These are phyloP conservation scores for Komagataella phaffii DNA, from an alignment of 805 yeast species.

Conservation along the genomic window DNA sequence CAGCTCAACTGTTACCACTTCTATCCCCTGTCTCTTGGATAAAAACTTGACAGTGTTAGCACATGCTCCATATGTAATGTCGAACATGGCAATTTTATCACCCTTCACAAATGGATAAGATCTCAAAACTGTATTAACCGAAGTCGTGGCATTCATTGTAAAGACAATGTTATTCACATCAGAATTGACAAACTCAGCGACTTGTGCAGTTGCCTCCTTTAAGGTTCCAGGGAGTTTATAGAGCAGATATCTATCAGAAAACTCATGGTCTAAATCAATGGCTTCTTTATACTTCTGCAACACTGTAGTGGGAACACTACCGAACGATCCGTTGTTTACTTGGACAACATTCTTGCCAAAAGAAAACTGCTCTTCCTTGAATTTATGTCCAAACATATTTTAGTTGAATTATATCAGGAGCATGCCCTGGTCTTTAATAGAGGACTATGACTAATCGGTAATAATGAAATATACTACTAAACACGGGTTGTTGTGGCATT, in stretches of 20 bases:
- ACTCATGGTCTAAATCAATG: slow-evolving; percentile 15
- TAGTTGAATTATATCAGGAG: slow-evolving; percentile 11
- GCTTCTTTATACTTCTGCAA: slow-evolving; percentile 20
- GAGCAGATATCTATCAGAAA: slow-evolving; percentile 34
- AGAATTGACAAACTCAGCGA: slow-evolving; percentile 32
- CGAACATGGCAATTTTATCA: slow-evolving; percentile 35
- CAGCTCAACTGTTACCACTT: slow-evolving; percentile 22
- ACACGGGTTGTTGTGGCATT: background rate
- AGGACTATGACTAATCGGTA: background rate
- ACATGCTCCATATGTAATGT: slow-evolving; percentile 43
- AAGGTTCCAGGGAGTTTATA: slow-evolving; percentile 15
- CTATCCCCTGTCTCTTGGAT: slow-evolving; percentile 18
- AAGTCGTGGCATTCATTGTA: slow-evolving; percentile 47
- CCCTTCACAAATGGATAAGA: slow-evolving; percentile 35
- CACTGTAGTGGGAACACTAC: slow-evolving; percentile 38
- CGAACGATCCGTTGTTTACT: slow-evolving; percentile 57
- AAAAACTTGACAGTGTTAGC: slow-evolving; percentile 33
- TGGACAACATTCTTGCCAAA: slow-evolving; percentile 24
- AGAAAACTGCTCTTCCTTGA: slow-evolving; percentile 33
- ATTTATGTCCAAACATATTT: slow-evolving; percentile 27
- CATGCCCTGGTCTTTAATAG: background rate
- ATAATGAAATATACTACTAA: background rate
- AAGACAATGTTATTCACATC: slow-evolving; percentile 36
- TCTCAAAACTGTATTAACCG: slow-evolving; percentile 42
- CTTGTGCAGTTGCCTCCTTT: slow-evolving; percentile 19